Percentiles rank a stretch among this genome's conserved stretches.
phyloP scores from a whole-genome alignment of 306 rosid species.

The Corylus avellana region DNA sequence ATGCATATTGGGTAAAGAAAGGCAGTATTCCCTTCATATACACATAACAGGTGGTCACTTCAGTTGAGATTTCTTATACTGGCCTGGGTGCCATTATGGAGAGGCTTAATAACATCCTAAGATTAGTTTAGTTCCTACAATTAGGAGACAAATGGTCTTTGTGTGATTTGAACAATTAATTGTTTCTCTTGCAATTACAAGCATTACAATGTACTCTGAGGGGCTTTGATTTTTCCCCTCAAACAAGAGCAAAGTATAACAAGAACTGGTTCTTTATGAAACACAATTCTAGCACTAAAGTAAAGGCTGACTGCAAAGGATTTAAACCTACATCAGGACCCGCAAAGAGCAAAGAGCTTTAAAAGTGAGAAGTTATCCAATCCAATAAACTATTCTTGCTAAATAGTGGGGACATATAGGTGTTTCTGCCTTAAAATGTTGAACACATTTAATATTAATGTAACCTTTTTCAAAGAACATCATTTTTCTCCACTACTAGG shows the following conservation, averaged over 20 bases:
- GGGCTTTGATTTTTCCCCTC: neutral
- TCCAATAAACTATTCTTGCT: neutral
- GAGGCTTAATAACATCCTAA: neutral
- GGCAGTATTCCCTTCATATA: neutral
- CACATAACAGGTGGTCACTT: neutral
- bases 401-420: conserved; percentile 12
- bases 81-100: neutral
- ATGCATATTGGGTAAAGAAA: neutral
- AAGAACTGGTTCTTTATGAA: neutral
- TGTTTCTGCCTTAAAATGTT: neutral
- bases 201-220: neutral
- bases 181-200: neutral
- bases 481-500: neutral
- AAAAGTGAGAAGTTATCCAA: conserved; percentile 1
- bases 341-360: neutral
- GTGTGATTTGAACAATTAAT: neutral
- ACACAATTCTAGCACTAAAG: neutral
- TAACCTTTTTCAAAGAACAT: neutral
- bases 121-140: neutral
- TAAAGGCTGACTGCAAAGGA: neutral
- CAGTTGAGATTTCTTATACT: neutral
- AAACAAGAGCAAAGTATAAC: neutral
- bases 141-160: neutral
- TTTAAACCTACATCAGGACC: neutral
- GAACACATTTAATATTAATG: neutral